Evolutionary conservation across 192 early-diverging fungal genomes (phyloP), one percentile per base, ranked within the genome.

Genomic region (Backusella parvicylindrica): DNA sequence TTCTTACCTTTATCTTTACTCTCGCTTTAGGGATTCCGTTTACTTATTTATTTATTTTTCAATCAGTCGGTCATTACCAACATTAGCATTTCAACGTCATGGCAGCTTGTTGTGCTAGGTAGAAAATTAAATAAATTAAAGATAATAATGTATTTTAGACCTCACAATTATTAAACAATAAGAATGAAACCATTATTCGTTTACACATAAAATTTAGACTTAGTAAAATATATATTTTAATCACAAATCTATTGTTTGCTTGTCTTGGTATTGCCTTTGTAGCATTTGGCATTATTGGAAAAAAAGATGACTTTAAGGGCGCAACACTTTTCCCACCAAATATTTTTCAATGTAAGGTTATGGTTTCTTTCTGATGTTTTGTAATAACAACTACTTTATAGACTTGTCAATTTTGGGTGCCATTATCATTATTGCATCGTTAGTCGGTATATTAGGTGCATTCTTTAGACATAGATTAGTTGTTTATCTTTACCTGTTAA

Each of bases 151-250:
- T 3, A 26, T 4, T 40, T 40, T 69, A 69, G 38, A 40, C 38
- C 21, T 30, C 18, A 18, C 21, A 43, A 7, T 37, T 28, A 43
- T 37, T 43, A 69, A 26, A 43, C 35, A 26, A 68, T n/a, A 68
- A 36, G 50, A 56, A 21, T 11, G 21, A 56, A 23, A 56, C 3
- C 50, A 26, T 56, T 21, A 26, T 43, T 69, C 16, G 18, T 16
- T 47, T 47, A 47, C n/a, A 18, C 7, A 6, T 41, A 41, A 47
- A 47, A 23, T 43, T 16, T 73, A 78, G 77, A 64, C 65, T 78
- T 38, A 78, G 77, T 63, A 78, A 78, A 73, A 38, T 64, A 21
- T 78, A 78, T 21, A 74, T 78, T 38, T 69, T 78, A 66, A 78
- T 72, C 9, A 73, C 72, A 65, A 78, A 78, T 32, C 21, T 73